Evolutionary conservation across 73 alveolate genomes (phyloP).

Genomic region (Blepharisma stoltei): DNA sequence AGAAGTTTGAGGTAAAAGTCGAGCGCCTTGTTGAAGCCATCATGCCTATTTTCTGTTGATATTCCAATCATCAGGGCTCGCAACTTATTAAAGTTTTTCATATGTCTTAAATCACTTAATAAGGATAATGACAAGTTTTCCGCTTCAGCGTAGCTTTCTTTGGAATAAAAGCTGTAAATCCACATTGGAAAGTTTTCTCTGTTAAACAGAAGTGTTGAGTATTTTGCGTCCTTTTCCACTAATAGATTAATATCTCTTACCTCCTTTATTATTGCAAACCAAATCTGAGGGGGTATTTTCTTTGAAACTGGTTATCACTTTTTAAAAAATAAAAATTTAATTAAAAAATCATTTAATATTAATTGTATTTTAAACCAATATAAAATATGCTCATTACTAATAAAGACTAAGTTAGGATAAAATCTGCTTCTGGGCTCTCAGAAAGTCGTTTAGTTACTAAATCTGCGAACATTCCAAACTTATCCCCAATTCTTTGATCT

Average conservation of each 20-base stretch:
- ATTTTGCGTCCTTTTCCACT: background rate
- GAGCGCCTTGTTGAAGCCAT: background rate
- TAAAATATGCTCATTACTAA: too few species aligned
- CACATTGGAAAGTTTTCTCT: slow-evolving; percentile 3
- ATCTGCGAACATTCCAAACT: background rate
- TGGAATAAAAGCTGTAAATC: background rate
- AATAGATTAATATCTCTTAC: too few species aligned
- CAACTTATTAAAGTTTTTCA: slow-evolving; percentile 6
- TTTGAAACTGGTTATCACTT: too few species aligned
- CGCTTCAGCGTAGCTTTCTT: background rate
- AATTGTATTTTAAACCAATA: too few species aligned
- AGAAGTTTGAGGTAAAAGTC: background rate
- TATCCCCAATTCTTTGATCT: background rate
- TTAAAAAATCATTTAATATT: too few species aligned
- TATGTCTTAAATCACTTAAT: background rate
- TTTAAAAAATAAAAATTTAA: too few species aligned
- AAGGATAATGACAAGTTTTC: background rate
- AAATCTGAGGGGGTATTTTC: too few species aligned
- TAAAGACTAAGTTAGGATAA: too few species aligned
- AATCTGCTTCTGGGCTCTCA: background rate
- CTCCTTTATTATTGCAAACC: too few species aligned
- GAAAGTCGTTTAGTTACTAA: background rate
- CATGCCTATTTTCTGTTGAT: background rate
- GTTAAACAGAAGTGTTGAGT: background rate
- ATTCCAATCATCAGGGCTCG: background rate